Conservation (phyloP, 306 rosid species). For the Fragaria vesca region DNA sequence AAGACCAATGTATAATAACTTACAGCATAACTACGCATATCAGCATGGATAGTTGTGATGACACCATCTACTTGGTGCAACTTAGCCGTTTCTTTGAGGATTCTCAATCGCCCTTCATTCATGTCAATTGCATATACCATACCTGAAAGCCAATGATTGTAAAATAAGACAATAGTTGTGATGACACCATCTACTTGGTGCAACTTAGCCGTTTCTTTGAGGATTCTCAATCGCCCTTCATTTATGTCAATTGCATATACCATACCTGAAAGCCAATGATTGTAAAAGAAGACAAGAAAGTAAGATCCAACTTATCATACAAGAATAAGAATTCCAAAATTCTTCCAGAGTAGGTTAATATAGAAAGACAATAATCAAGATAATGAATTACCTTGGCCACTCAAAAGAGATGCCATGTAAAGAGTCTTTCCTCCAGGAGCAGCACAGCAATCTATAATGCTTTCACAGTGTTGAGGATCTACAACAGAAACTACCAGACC, state of each 20-base stretch:
- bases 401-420: slow-evolving; percentile 73
- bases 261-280: slow-evolving; percentile 51
- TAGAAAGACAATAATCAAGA: not conserved
- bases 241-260: slow-evolving; percentile 69
- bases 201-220: slow-evolving; percentile 73
- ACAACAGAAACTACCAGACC: too few relatives aligned
- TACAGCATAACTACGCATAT: slow-evolving; percentile 63
- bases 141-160: too few relatives aligned
- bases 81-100: too few relatives aligned
- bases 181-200: slow-evolving; percentile 71
- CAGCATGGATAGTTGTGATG: too few relatives aligned
- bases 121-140: too few relatives aligned
- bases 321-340: not conserved
- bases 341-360: not conserved
- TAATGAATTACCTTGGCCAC: slow-evolving; percentile 60
- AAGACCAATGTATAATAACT: slow-evolving; percentile 23
- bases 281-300: not conserved
- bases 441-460: slow-evolving; percentile 78
- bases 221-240: slow-evolving; percentile 76
- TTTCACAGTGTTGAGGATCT: slow-evolving; percentile 78
- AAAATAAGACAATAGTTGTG: too few relatives aligned
- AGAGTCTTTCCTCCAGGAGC: slow-evolving; percentile 95
- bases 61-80: too few relatives aligned
- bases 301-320: not conserved
- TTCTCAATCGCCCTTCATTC: too few relatives aligned